Percentiles rank a stretch among this genome's conserved stretches.
These are phyloP conservation scores for Lodderomyces theae DNA, from an alignment of 1,139 yeast species.

Conservation along the genomic window DNA sequence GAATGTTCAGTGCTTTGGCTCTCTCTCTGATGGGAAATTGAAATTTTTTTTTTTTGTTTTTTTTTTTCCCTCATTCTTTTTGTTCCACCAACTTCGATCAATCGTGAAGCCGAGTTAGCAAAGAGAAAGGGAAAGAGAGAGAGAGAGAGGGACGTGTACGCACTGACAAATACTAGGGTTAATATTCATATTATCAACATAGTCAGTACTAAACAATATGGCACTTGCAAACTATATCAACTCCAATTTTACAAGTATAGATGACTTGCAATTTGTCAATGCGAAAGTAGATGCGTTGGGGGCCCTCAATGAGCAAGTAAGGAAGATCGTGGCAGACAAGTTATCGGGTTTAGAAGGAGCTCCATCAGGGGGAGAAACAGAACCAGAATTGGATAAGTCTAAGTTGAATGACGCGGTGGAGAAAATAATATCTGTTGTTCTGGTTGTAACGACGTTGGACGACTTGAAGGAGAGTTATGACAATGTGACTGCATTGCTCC, in stretches of 20 bases:
- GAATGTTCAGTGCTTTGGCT: too few relatives aligned
- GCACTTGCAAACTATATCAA: constrained; percentile 27
- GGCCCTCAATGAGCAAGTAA: constrained; percentile 14
- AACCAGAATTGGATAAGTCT: constrained; percentile 6
- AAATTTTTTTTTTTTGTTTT: constrained; percentile 3
- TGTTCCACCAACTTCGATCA: constrained; percentile 1
- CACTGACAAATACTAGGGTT: too few relatives aligned
- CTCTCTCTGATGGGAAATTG: background rate
- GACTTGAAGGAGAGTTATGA: background rate
- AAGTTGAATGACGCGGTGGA: constrained; percentile 9
- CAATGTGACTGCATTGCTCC: constrained; percentile 18
- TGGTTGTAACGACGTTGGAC: constrained; percentile 7
- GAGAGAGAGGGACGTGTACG: too few relatives aligned
- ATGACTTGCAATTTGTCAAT: constrained; percentile 26
- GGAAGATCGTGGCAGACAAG: constrained; percentile 11
- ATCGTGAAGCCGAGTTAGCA: background rate
- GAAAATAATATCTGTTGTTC: constrained; percentile 8
- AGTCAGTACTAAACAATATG: constrained; percentile 3
- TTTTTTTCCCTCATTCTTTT: constrained; percentile 1
- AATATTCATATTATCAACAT: too few relatives aligned
- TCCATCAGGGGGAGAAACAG: background rate
- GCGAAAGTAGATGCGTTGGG: constrained; percentile 21
- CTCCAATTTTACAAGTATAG: constrained; percentile 24
- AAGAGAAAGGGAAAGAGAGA: background rate
- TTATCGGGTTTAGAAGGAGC: background rate